phyloP scores from a whole-genome alignment of 768 basidiomycete species.

The Phanerochaete sordida region DNA sequence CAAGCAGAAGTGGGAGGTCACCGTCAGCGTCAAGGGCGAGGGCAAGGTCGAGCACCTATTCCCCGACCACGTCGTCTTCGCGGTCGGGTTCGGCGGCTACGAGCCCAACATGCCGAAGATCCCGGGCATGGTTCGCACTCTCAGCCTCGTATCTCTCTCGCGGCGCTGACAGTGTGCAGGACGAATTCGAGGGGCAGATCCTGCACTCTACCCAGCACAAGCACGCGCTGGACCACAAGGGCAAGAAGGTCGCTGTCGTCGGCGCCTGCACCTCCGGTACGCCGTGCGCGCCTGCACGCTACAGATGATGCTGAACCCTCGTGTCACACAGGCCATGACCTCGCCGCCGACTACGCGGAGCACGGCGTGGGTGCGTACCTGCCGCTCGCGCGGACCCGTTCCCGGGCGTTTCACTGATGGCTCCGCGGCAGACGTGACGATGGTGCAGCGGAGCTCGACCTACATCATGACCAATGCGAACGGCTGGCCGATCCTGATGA shows the following conservation, averaged over 20 bases:
- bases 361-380: slow-evolving; percentile 46
- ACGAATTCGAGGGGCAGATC: slow-evolving; percentile 59
- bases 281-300: slow-evolving; percentile 24
- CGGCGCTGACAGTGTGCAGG: slow-evolving; percentile 25
- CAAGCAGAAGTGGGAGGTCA: slow-evolving; percentile 5
- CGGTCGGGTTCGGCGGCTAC: neutral
- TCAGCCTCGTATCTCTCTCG: neutral
- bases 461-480: slow-evolving; percentile 21
- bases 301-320: neutral
- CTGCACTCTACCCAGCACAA: slow-evolving; percentile 57
- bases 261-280: slow-evolving; percentile 56
- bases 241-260: slow-evolving; percentile 68
- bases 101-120: neutral
- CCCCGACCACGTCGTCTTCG: slow-evolving; percentile 8
- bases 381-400: slow-evolving; percentile 47
- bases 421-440: slow-evolving; percentile 28
- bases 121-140: neutral
- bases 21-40: neutral
- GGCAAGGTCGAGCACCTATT: neutral
- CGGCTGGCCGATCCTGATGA: slow-evolving; percentile 29
- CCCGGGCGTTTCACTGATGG: slow-evolving; percentile 40
- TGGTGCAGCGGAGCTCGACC: slow-evolving; percentile 8
- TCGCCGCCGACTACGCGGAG: slow-evolving; percentile 41
- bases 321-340: slow-evolving; percentile 36
- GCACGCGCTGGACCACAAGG: slow-evolving; percentile 47